Base-by-base conservation (phyloP, 73 alveolate species). In the Symbiodinium pilosum region DNA sequence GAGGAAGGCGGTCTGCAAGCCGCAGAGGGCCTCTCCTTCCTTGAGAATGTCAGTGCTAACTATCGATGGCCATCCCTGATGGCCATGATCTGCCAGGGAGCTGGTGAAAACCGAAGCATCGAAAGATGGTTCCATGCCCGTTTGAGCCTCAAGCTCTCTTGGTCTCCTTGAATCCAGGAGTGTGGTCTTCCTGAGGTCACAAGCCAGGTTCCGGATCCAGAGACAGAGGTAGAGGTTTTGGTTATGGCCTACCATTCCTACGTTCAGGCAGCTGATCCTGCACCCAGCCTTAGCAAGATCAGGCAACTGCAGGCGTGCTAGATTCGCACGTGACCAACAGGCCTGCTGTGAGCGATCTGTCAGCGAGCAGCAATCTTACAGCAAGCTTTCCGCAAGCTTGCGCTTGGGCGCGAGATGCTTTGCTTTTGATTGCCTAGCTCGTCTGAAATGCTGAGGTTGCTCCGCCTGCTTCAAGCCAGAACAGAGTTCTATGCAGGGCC, bases 181-280 rank as follows among this genome's bases (percentile, higher is more conserved):
- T 14, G 59, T 14, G 14, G 14, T 47, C 21, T 14, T 47, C 59
- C 47, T 14, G 40, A 43, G 73, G 77, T 84, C 2, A 54, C 86
- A 34, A 59, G 71, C 14, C 83, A 43, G 44, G 83, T 56, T 59
- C 43, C 71, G 41, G 98, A 93, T 69, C 92, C 92, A 3, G 98
- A 81, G 84, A 73, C 92, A 8, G 93, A 93, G 54, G 98, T 93
- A 47, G 98, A 93, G 68, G 98, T 93, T 40, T 86, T 93, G 92
- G 69, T 93, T 43, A 93, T 93, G 98, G 98, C 98, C 30, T 93
- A 93, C 26, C 98, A 93, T 32, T 73, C 98, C 64, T 93, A 44
- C 42, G 98, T 93, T 54, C 98, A 93, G 98, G 98, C 51, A 43
- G n/a, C 39, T 36, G 16, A 34, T n/a, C 28, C 56, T 24, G 73